These are phyloP conservation scores for Gigaspora rosea DNA, from an alignment of 192 early-diverging fungal species.

Conservation along the genomic window DNA sequence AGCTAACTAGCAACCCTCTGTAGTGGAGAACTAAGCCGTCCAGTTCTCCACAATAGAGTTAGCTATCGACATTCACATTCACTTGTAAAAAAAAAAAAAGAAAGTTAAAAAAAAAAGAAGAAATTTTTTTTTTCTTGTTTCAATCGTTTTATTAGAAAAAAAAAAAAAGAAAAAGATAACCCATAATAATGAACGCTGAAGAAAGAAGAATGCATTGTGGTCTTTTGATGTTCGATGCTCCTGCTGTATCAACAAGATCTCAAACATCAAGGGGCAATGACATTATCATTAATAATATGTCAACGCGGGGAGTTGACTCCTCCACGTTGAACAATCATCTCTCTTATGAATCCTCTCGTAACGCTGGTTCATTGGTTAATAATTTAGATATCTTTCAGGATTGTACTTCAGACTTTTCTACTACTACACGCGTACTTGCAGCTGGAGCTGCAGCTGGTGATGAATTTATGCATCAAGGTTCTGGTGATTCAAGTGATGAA, in stretches of 20 bases:
- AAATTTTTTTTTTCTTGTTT: neutral
- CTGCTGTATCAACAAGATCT: neutral
- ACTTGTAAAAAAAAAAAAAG: too few species aligned
- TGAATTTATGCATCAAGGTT: neutral
- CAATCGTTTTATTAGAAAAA: slow-evolving; percentile 1
- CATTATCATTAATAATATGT: neutral
- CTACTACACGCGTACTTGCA: neutral
- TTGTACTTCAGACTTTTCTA: neutral
- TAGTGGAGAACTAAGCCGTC: slow-evolving; percentile 5
- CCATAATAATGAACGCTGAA: slow-evolving; percentile 17
- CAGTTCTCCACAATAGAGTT: neutral
- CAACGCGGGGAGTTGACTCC: slow-evolving; percentile 12
- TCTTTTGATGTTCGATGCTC: slow-evolving; percentile 25
- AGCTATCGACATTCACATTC: neutral
- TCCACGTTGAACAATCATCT: neutral
- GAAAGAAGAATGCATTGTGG: slow-evolving; percentile 17
- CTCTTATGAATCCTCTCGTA: neutral
- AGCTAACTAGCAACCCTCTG: neutral
- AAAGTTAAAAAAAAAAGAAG: neutral
- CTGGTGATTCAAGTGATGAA: neutral
- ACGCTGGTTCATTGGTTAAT: neutral
- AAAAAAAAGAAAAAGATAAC: too few species aligned
- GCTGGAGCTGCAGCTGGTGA: slow-evolving; percentile 26
- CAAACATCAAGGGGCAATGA: slow-evolving; percentile 1
- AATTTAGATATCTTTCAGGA: neutral